These are phyloP conservation scores for Gossypium davidsonii DNA, from an alignment of 441 rosid genomes.

Conservation along the genomic window DNA sequence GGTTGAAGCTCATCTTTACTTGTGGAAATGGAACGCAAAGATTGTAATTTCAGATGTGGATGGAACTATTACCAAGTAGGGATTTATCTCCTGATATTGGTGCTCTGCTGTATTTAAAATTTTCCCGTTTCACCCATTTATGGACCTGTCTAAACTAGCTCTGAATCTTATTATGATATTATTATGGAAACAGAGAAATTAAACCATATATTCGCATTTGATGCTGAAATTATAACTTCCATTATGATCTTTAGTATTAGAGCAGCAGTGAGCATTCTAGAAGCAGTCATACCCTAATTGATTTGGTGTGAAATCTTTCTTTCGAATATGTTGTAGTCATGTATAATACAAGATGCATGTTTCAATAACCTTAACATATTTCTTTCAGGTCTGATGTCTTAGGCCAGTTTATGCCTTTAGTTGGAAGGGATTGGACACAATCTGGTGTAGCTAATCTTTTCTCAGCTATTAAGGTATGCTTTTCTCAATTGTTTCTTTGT, in stretches of 20 bases:
- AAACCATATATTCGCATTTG: not conserved
- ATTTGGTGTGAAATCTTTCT: slow-evolving; percentile 4
- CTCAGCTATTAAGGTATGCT: slow-evolving; percentile 69
- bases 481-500: slow-evolving; percentile 10
- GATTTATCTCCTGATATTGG: not conserved
- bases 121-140: not conserved
- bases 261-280: slow-evolving; percentile 3
- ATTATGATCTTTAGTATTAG: not conserved
- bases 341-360: not conserved
- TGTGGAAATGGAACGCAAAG: slow-evolving; percentile 84
- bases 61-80: slow-evolving; percentile 89
- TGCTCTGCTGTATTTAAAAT: not conserved
- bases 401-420: slow-evolving; percentile 96
- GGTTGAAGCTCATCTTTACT: slow-evolving; percentile 87
- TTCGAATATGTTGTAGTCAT: not conserved
- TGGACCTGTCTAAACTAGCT: not conserved
- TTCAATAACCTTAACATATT: slow-evolving; percentile 20
- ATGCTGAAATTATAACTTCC: not conserved
- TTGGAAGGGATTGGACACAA: slow-evolving; percentile 94
- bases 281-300: not conserved
- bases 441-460: slow-evolving; percentile 88
- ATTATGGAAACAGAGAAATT: not conserved
- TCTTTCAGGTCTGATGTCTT: slow-evolving; percentile 78
- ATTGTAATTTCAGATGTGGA: slow-evolving; percentile 92
- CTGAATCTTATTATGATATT: not conserved